Percentiles rank a stretch among this genome's conserved stretches.
Conservation (phyloP, 768 basidiomycete species). For the Mrakia frigida region DNA sequence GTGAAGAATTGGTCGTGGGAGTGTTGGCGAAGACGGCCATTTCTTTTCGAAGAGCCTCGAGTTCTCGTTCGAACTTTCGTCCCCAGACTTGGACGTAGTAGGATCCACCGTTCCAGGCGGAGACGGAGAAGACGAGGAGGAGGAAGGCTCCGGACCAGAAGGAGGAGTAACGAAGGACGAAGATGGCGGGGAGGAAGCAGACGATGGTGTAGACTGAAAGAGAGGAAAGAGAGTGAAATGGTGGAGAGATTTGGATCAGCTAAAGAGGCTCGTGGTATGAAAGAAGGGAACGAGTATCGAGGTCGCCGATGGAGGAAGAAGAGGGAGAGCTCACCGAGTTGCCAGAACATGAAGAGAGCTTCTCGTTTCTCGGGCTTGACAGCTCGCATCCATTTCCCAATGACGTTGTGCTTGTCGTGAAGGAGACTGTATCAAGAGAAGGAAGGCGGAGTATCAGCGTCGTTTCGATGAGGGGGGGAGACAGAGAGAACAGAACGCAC, state of each 20-base stretch:
- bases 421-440: conserved; percentile 3
- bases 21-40: conserved; percentile 23
- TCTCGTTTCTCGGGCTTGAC: conserved; percentile 30
- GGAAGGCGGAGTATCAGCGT: neutral
- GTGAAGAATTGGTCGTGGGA: neutral
- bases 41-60: conserved; percentile 31
- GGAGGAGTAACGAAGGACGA: conserved; percentile 12
- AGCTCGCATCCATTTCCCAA: conserved; percentile 32
- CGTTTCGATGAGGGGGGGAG: neutral
- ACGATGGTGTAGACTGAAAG: conserved; percentile 29
- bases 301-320: neutral
- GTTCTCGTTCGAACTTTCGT: conserved; percentile 25
- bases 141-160: conserved; percentile 21
- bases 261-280: neutral
- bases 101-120: conserved; percentile 23
- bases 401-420: conserved; percentile 32
- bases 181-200: conserved; percentile 26
- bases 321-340: conserved; percentile 8
- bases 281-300: neutral
- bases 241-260: neutral
- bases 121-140: conserved; percentile 22
- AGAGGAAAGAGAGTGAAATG: too few relatives aligned
- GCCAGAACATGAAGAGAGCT: conserved; percentile 33
- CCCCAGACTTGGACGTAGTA: conserved; percentile 31
- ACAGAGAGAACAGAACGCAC: conserved; percentile 12